Evolutionary conservation across 1,284 basidiomycete species (phyloP).

Genomic region (Limonomyces culmigenus): DNA sequence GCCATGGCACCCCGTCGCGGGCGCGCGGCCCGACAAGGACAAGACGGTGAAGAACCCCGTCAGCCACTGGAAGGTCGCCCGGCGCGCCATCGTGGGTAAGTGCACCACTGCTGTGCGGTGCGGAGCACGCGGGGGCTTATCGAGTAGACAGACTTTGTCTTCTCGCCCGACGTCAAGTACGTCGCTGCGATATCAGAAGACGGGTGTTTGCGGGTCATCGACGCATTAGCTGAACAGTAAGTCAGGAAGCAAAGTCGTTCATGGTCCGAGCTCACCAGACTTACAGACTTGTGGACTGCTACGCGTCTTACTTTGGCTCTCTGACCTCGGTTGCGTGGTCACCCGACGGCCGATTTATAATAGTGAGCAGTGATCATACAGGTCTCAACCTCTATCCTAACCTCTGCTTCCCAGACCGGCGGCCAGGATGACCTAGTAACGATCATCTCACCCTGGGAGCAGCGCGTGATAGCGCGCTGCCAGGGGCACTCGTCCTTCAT

Average conservation of each 20-base stretch:
- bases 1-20: slow-evolving; percentile 55
- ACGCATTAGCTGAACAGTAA: slow-evolving; percentile 70
- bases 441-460: slow-evolving; percentile 83
- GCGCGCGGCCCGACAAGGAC: slow-evolving; percentile 39
- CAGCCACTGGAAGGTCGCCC: slow-evolving; percentile 67
- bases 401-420: slow-evolving; percentile 47
- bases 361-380: slow-evolving; percentile 52
- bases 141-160: slow-evolving; percentile 53
- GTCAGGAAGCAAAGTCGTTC: slow-evolving; percentile 12
- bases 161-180: slow-evolving; percentile 79
- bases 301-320: slow-evolving; percentile 83
- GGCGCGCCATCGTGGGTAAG: slow-evolving; percentile 58
- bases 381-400: background rate
- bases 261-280: slow-evolving; percentile 5
- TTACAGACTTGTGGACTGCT: slow-evolving; percentile 69
- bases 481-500: slow-evolving; percentile 96
- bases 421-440: slow-evolving; percentile 91
- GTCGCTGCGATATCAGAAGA: slow-evolving; percentile 81
- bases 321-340: slow-evolving; percentile 87
- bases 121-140: no score
- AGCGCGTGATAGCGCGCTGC: slow-evolving; percentile 86
- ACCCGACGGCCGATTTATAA: slow-evolving; percentile 83
- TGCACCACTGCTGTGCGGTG: slow-evolving; percentile 4
- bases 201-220: slow-evolving; percentile 76
- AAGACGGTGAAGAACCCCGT: slow-evolving; percentile 65